Percentiles rank a stretch among this genome's conserved stretches.
Evolutionary conservation across 1,139 yeast genomes (phyloP).

Genomic region (Saccharomycopsis crataegensis): DNA sequence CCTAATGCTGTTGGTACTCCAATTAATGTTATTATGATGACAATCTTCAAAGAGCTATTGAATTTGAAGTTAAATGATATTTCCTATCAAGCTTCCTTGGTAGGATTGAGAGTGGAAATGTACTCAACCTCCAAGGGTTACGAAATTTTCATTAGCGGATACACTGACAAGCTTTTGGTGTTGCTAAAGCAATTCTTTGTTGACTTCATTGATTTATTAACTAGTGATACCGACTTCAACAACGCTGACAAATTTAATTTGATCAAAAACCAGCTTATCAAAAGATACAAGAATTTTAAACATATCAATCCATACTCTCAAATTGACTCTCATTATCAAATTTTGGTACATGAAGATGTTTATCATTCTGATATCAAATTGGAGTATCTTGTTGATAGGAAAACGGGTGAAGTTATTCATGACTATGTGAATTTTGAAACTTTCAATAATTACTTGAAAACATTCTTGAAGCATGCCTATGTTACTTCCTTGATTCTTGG

Average conservation of each 20-base stretch:
- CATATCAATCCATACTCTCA: slow-evolving; percentile 71
- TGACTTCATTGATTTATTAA: slow-evolving; percentile 45
- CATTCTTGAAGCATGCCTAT: slow-evolving; percentile 36
- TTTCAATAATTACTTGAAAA: slow-evolving; percentile 10
- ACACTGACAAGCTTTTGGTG: slow-evolving; percentile 68
- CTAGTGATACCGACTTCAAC: slow-evolving; percentile 30
- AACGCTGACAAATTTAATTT: slow-evolving; percentile 49
- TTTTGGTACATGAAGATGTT: slow-evolving; percentile 61
- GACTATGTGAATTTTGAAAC: slow-evolving; percentile 13
- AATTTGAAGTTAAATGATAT: slow-evolving; percentile 71
- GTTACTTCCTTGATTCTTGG: slow-evolving; percentile 76
- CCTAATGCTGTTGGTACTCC: slow-evolving; percentile 59
- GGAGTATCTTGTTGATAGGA: slow-evolving; percentile 32
- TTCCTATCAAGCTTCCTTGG: slow-evolving; percentile 79
- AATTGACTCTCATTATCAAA: slow-evolving; percentile 53
- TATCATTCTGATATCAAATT: slow-evolving; percentile 61
- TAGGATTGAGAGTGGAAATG: slow-evolving; percentile 60
- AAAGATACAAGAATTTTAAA: slow-evolving; percentile 64
- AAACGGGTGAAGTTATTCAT: slow-evolving; percentile 5
- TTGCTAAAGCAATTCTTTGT: slow-evolving; percentile 54
- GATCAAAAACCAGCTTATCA: slow-evolving; percentile 53
- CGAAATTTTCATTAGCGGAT: slow-evolving; percentile 63
- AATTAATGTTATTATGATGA: slow-evolving; percentile 47
- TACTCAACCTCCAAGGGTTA: slow-evolving; percentile 64
- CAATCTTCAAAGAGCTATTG: slow-evolving; percentile 58